Evolutionary conservation across 73 alveolate species (phyloP).

Genomic region (Stentor coeruleus): DNA sequence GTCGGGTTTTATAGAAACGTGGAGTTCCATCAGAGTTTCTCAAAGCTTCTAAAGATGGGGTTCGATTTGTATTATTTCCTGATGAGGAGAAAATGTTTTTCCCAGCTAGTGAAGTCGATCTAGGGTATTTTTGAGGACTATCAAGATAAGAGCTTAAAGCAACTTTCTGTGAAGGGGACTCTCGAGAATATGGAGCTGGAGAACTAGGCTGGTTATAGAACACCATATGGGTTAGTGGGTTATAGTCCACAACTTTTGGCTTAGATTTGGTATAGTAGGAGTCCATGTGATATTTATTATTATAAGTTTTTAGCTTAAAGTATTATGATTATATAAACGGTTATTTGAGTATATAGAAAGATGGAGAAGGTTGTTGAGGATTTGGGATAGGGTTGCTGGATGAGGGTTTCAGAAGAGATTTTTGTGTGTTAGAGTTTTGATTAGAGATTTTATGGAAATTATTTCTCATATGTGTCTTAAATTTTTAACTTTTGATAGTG

Average conservation of each 20-base stretch:
- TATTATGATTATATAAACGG: too few relatives aligned
- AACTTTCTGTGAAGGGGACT: neutral
- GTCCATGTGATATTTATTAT: too few relatives aligned
- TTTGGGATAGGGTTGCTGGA: too few relatives aligned
- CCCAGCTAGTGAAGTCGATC: conserved; percentile 9
- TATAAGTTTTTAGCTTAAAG: too few relatives aligned
- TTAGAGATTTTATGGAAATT: too few relatives aligned
- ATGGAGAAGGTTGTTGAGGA: too few relatives aligned
- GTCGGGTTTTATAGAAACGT: conserved; percentile 2
- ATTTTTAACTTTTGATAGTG: too few relatives aligned
- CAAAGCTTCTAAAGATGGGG: neutral
- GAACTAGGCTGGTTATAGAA: conserved; percentile 3
- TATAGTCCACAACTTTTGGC: conserved; percentile 2
- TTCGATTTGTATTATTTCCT: neutral
- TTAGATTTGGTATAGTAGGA: conserved; percentile 10
- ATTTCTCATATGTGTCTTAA: too few relatives aligned
- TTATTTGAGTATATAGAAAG: too few relatives aligned
- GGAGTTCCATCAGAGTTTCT: neutral
- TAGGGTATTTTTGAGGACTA: neutral
- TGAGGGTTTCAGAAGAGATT: too few relatives aligned
- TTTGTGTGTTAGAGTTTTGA: too few relatives aligned
- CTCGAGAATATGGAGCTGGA: neutral
- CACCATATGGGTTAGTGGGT: neutral
- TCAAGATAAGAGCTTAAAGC: neutral
- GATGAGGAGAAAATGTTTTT: conserved; percentile 1